Conservation (phyloP, 2,329 filamentous ascomycete species). For the Trichophyton schoenleinii region DNA sequence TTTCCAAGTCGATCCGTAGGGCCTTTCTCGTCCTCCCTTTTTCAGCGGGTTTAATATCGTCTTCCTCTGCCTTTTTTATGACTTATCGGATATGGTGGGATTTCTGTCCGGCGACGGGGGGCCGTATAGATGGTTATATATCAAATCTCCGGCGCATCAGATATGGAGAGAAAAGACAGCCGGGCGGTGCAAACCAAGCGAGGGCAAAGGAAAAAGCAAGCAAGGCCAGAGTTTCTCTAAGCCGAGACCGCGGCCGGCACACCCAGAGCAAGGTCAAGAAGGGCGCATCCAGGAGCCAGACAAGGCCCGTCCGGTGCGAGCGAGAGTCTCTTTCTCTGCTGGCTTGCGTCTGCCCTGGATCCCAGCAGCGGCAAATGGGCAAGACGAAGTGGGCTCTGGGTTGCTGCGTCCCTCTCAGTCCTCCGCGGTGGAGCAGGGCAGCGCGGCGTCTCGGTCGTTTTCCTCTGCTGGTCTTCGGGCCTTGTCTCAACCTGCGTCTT, state of each 20-base stretch:
- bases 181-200: background rate
- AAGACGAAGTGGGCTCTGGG: background rate
- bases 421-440: background rate
- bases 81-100: background rate
- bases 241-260: background rate
- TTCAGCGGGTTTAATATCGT: no score
- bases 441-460: background rate
- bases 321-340: no score
- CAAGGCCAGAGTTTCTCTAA: background rate
- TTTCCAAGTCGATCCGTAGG: no score
- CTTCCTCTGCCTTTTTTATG: no score
- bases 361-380: background rate
- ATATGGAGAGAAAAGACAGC: background rate
- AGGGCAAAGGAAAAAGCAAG: background rate
- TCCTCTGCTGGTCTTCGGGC: background rate
- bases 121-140: background rate
- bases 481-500: background rate
- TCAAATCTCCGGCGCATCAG: slow-evolving; percentile 4
- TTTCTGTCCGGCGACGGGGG: background rate
- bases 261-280: background rate
- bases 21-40: no score
- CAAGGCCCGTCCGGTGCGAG: background rate
- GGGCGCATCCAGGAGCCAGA: no score
- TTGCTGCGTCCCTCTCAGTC: background rate
- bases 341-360: background rate